phyloP scores from a whole-genome alignment of 345 rosid genomes.

The Acer campestre region DNA sequence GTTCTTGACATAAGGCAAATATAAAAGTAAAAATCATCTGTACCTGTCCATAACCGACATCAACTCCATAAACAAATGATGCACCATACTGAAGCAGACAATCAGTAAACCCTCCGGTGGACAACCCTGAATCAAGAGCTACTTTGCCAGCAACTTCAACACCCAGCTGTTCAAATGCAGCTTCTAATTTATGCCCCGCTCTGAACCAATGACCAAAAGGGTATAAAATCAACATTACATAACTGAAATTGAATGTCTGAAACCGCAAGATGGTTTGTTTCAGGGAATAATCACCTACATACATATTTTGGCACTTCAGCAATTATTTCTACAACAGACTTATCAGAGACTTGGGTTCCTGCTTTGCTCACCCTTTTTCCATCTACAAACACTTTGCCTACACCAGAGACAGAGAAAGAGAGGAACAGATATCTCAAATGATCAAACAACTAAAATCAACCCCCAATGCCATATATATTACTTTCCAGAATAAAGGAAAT shows the following conservation, averaged over 20 bases:
- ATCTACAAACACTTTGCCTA: constrained; percentile 90
- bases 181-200: constrained; percentile 93
- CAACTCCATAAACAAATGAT: constrained; percentile 90
- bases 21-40: not conserved
- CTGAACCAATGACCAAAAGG: constrained; percentile 41
- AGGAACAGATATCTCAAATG: not conserved
- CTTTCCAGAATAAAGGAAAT: not conserved
- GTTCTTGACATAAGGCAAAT: not conserved
- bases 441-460: constrained; percentile 3
- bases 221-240: constrained; percentile 3
- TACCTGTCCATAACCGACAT: constrained; percentile 98
- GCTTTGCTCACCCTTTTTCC: constrained; percentile 88
- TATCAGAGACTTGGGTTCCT: constrained; percentile 76
- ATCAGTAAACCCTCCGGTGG: constrained; percentile 95
- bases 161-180: constrained; percentile 82
- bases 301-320: constrained; percentile 93
- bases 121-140: constrained; percentile 93
- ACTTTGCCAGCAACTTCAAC: constrained; percentile 88
- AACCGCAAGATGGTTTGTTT: constrained; percentile 23
- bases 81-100: constrained; percentile 96
- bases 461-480: not conserved
- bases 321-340: constrained; percentile 64
- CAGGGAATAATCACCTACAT: constrained; percentile 90
- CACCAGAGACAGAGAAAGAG: constrained; percentile 10
- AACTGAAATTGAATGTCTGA: not conserved